A percentile compares a stretch with the other conserved stretches of the same genome.
These are phyloP conservation scores for Purshia tridentata DNA, from an alignment of 306 rosid species.

Conservation along the genomic window DNA sequence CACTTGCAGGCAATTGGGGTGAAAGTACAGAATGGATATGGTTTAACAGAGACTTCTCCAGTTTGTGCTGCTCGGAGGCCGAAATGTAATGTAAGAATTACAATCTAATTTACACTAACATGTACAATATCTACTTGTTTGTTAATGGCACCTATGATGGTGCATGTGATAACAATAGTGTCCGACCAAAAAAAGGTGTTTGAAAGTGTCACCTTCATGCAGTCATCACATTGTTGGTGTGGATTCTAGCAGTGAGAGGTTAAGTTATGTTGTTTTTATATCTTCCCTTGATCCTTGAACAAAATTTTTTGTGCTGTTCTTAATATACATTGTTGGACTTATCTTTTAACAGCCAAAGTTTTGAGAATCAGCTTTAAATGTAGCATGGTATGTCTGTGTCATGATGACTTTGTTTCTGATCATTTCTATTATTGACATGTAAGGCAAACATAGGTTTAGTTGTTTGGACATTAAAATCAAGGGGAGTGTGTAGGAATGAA, in stretches of 20 bases:
- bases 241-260: neutral
- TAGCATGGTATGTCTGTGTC: neutral
- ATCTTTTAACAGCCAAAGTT: neutral
- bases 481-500: neutral
- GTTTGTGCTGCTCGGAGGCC: constrained; percentile 75
- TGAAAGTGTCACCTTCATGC: neutral
- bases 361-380: neutral
- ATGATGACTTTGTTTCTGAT: neutral
- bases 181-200: neutral
- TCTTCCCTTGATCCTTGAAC: too few relatives aligned
- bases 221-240: neutral
- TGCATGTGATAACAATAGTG: neutral
- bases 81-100: constrained; percentile 66
- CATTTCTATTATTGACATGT: neutral
- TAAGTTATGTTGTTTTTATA: too few relatives aligned
- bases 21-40: constrained; percentile 88
- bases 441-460: neutral
- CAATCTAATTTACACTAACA: constrained; percentile 6
- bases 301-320: neutral
- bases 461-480: neutral
- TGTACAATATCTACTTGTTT: neutral
- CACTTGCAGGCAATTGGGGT: constrained; percentile 77
- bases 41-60: constrained; percentile 91
- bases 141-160: neutral
- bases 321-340: neutral